Evolutionary conservation across 106 monocot genomes (phyloP), one percentile per base, ranked within the genome.

Genomic region (Dendrobium huoshanense): DNA sequence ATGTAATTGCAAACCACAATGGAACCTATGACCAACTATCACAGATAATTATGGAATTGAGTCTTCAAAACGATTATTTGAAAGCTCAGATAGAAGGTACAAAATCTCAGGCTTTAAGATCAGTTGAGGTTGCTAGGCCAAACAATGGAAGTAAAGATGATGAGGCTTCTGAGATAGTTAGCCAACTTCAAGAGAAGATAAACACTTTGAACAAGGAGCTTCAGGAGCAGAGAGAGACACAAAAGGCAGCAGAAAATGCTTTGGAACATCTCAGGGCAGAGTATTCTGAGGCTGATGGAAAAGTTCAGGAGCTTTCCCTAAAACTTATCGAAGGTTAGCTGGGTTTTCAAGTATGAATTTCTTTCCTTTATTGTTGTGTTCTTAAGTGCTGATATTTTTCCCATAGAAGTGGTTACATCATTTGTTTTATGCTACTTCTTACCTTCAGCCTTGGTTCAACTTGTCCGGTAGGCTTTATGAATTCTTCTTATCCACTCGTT

Each of bases 221-320:
- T 78, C 77, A 83, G 73, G 88, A 86, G 77, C 92, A 90, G n/a
- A 90, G 61, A 75, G 88, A 94, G 80, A 97, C 94, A 19, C 96
- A 91, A 77, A 92, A 87, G 85, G 94, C 96, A 45, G 87, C 94
- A n/a, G 98, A 95, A 64, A 79, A 80, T 77, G 98, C 94, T 80
- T 61, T 98, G 80, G 88, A 91, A 79, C 92, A 95, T 91, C 91
- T 98, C n/a, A 89, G 91, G 72, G 70, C 80, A n/a, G 45, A 83
- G 49, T 87, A 84, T 54, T 80, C 85, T 18, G 94, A 92, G 48
- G 87, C 92, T 33, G 92, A 97, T 83, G 84, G 81, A 13, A 92
- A 92, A 67, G 87, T 84, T 72, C 86, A 97, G 41, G 89, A 92
- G 65, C 90, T 97, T 58, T 80, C 92, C 45, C 33, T 45, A 51